These are phyloP conservation scores for Bjerkandera adusta DNA, from an alignment of 1,284 basidiomycete genomes.

Conservation along the genomic window DNA sequence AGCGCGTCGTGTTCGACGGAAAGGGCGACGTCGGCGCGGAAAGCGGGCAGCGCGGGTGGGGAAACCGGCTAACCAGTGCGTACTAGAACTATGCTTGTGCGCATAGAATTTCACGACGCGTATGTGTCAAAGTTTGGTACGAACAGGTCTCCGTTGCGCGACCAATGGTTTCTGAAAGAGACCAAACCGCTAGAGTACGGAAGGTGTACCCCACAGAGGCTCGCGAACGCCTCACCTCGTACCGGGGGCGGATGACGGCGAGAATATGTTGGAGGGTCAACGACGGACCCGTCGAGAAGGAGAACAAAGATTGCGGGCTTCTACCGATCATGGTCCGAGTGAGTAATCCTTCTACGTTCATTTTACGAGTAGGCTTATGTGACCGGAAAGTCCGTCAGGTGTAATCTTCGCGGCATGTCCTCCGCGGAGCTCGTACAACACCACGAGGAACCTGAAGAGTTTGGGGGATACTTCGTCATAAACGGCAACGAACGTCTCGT, in stretches of 20 bases:
- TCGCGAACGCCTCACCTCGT: constrained; percentile 89
- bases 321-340: constrained; percentile 97
- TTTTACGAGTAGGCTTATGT: background rate
- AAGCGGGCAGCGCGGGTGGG: constrained; percentile 62
- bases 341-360: constrained; percentile 33
- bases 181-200: constrained; percentile 72
- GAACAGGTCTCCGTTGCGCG: constrained; percentile 82
- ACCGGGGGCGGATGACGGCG: constrained; percentile 89
- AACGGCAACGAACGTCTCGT: constrained; percentile 99
- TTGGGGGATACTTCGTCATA: constrained; percentile 98
- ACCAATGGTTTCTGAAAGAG: constrained; percentile 88
- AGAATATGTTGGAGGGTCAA: constrained; percentile 89
- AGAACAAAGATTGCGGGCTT: constrained; percentile 87
- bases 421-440: constrained; percentile 86
- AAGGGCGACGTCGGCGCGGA: constrained; percentile 50
- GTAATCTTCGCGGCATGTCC: constrained; percentile 85
- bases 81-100: constrained; percentile 19
- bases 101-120: constrained; percentile 11
- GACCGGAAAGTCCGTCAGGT: constrained; percentile 77
- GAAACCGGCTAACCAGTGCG: constrained; percentile 82
- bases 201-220: constrained; percentile 91
- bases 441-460: constrained; percentile 97
- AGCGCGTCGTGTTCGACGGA: constrained; percentile 93
- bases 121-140: constrained; percentile 74
- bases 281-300: constrained; percentile 67